These are phyloP conservation scores for Botrytis pseudocinerea DNA, from an alignment of 2,329 filamentous ascomycete genomes.

Conservation along the genomic window DNA sequence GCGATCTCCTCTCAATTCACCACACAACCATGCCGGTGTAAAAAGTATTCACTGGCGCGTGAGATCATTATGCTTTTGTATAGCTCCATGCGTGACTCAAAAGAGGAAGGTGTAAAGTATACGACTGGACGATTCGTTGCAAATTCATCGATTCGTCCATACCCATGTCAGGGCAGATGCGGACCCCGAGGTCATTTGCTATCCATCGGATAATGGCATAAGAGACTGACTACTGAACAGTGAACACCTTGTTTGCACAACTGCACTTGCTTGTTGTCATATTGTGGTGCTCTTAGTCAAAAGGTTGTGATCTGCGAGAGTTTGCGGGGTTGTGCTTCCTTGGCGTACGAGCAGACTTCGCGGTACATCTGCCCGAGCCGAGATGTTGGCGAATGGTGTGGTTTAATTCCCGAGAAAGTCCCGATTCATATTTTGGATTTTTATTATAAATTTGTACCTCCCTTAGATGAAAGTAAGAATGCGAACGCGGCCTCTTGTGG, in stretches of 20 bases:
- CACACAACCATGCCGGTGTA: conserved; percentile 1
- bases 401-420: not conserved
- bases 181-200: not conserved
- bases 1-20: conserved; percentile 14
- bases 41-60: conserved; percentile 14
- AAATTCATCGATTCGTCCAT: not conserved
- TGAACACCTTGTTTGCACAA: not conserved
- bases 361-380: conserved; percentile 5
- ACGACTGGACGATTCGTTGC: not conserved
- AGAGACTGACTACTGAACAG: not conserved
- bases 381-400: not conserved
- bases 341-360: not conserved
- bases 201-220: not conserved
- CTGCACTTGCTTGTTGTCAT: not conserved
- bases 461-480: not conserved
- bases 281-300: conserved; percentile 1
- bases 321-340: conserved; percentile 8
- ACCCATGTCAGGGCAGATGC: not conserved
- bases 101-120: not conserved
- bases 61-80: conserved; percentile 10
- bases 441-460: not conserved
- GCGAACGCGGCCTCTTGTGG: not conserved
- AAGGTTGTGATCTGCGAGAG: not conserved
- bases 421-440: not conserved
- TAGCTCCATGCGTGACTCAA: not conserved